phyloP scores from a whole-genome alignment of 2,329 filamentous ascomycete genomes.

The Stenocarpella maydis region DNA sequence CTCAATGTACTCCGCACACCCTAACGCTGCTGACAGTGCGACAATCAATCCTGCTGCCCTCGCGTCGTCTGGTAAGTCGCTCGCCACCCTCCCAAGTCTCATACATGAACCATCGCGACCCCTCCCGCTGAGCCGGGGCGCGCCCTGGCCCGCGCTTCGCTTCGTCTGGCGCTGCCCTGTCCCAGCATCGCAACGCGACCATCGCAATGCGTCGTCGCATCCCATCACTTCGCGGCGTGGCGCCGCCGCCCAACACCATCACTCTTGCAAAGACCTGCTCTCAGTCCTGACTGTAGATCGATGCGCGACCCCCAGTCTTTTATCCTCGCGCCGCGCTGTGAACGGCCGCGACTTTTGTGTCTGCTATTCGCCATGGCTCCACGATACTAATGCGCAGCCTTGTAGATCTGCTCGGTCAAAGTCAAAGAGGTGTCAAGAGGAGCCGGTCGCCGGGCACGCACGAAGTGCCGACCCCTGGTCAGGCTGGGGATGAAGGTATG shows the following conservation, averaged over 20 bases:
- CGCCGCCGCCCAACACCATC: background rate
- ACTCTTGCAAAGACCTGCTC: background rate
- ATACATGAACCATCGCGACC: conserved; percentile 37
- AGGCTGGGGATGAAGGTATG: conserved; percentile 79
- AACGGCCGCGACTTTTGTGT: conserved; percentile 31
- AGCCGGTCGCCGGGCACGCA: conserved; percentile 77
- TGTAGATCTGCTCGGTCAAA: conserved; percentile 60
- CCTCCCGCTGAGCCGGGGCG: conserved; percentile 34
- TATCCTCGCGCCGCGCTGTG: background rate
- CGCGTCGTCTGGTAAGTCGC: conserved; percentile 75
- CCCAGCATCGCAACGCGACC: conserved; percentile 21
- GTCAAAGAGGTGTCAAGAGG: conserved; percentile 77
- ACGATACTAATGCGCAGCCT: conserved; percentile 43
- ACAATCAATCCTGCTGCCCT: conserved; percentile 92
- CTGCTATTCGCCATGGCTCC: conserved; percentile 24
- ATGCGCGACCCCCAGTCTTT: conserved; percentile 4
- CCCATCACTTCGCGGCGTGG: conserved; percentile 23
- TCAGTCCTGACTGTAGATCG: conserved; percentile 4
- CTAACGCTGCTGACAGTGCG: conserved; percentile 82
- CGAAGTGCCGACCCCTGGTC: conserved; percentile 60
- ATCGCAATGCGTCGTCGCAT: conserved; percentile 25
- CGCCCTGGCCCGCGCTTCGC: conserved; percentile 29
- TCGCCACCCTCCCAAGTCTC: conserved; percentile 34
- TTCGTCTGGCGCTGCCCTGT: conserved; percentile 24
- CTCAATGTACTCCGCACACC: conserved; percentile 67